Base-by-base conservation (phyloP, 805 yeast genomes). In the Candida nonsorbophila region DNA sequence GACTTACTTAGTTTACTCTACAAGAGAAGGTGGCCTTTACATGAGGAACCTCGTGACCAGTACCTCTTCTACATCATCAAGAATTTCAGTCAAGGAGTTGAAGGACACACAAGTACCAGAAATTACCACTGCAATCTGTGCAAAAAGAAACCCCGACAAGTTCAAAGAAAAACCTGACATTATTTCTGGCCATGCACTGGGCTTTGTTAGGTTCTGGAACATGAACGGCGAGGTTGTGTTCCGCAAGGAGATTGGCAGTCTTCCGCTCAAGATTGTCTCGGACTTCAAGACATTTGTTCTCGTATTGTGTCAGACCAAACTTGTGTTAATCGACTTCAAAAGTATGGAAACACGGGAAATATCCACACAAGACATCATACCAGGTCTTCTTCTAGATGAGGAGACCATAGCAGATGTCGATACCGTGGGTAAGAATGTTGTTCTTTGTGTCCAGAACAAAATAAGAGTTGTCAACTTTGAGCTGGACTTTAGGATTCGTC, bases 11-110 rank as follows among this genome's bases (percentile, higher is more conserved):
- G 42, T 55, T 3, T 43, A 52, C 22, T 59, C 61, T 15, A 51
- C 46, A 15, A 18, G 30, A 21, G 34, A 39, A 5, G 68, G 66
- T 6, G 53, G 45, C 6, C 26, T 63, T 3, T 48, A 42, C 30
- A 33, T 61, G 13, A 60, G 55, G 40, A 61, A 61, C 39, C 41
- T 63, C 22, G 35, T 44, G 4, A 55, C 61, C 0, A 48, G 64
- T 1, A 53, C 62, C 3, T 40, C 58, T 7, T 42, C 59, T 0
- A 49, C 47, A 4, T 41, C 58, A 6, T 45, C 40, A 22, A 35
- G 51, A 21, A 32, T 45, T 14, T 49, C 59, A 1, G 26, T 47
- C 8, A 44, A 37, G 15, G 37, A 37, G 14, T 32, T 25, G 12
- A 22, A 20, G 5, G 36, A 27, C 12, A 38, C 51, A 9, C 41